These are phyloP conservation scores for Pelargonium nanum DNA, from an alignment of 345 rosid genomes.

Conservation along the genomic window DNA sequence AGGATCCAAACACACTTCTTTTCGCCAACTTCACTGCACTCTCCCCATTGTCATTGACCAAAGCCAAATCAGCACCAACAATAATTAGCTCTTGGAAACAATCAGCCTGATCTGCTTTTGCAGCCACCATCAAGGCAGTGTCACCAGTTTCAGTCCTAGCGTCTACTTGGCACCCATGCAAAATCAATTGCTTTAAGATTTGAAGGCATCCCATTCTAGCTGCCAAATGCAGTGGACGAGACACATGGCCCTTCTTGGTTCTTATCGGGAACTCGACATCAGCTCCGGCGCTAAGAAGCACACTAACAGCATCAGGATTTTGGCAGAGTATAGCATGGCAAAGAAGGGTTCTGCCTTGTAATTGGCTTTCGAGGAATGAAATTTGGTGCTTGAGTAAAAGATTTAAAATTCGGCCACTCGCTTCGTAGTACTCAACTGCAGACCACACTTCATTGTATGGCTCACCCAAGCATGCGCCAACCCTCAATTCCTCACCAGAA, in stretches of 20 bases:
- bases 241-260: constrained; percentile 22
- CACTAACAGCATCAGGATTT: constrained; percentile 19
- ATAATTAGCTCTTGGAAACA: constrained; percentile 22
- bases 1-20: constrained; percentile 19
- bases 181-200: constrained; percentile 18
- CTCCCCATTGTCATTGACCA: constrained; percentile 19
- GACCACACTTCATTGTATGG: constrained; percentile 27
- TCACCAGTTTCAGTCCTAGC: constrained; percentile 25
- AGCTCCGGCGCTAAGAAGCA: constrained; percentile 21
- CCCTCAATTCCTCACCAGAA: constrained; percentile 29
- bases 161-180: constrained; percentile 15
- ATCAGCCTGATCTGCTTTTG: constrained; percentile 23
- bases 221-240: constrained; percentile 25
- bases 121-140: constrained; percentile 23
- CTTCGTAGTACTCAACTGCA: constrained; percentile 30
- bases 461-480: constrained; percentile 31
- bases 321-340: constrained; percentile 32
- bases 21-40: constrained; percentile 19
- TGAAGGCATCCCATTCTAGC: constrained; percentile 19
- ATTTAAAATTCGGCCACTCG: constrained; percentile 22
- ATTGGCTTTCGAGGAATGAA: constrained; percentile 15
- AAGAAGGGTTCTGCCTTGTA: constrained; percentile 26
- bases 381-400: constrained; percentile 18
- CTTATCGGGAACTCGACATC: constrained; percentile 17
- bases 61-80: constrained; percentile 25